Evolutionary conservation across 1,284 basidiomycete genomes (phyloP).

Genomic region (Cronartium ribicola): DNA sequence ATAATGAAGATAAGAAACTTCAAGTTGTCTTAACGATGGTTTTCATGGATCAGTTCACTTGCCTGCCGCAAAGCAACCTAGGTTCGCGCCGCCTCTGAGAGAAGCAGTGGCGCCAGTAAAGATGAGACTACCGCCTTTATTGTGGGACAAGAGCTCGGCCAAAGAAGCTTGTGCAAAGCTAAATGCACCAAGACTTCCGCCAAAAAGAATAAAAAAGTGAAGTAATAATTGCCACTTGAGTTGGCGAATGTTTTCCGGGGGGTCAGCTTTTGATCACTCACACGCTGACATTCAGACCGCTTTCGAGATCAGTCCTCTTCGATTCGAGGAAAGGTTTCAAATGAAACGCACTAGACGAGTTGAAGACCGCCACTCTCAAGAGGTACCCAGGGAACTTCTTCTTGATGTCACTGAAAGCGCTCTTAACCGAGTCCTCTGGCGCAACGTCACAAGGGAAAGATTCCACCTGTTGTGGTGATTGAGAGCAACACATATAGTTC

Average conservation of each 20-base stretch:
- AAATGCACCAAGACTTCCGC: constrained; percentile 1
- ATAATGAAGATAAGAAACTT: background rate
- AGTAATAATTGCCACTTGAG: background rate
- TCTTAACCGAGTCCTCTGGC: background rate
- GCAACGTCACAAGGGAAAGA: background rate
- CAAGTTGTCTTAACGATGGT: too few species aligned
- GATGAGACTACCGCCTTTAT: constrained; percentile 1
- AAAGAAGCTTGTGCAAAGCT: constrained; percentile 5
- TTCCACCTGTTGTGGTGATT: background rate
- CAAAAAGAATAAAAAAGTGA: background rate
- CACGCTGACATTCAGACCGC: constrained; percentile 3
- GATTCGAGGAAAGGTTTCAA: background rate
- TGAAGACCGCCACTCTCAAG: constrained; percentile 4
- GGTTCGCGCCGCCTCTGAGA: constrained; percentile 44
- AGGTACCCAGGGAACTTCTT: background rate
- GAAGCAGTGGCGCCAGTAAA: constrained; percentile 45
- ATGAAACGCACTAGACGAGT: background rate
- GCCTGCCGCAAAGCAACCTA: constrained; percentile 43
- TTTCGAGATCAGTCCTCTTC: background rate
- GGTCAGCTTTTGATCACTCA: background rate
- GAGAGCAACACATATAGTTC: background rate
- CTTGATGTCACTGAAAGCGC: constrained; percentile 1
- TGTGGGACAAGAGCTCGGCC: background rate
- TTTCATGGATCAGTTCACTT: background rate
- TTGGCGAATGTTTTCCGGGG: background rate